These are phyloP conservation scores for Stephania yunnanensis DNA, from an alignment of 164 flowering plant genomes.

Conservation along the genomic window DNA sequence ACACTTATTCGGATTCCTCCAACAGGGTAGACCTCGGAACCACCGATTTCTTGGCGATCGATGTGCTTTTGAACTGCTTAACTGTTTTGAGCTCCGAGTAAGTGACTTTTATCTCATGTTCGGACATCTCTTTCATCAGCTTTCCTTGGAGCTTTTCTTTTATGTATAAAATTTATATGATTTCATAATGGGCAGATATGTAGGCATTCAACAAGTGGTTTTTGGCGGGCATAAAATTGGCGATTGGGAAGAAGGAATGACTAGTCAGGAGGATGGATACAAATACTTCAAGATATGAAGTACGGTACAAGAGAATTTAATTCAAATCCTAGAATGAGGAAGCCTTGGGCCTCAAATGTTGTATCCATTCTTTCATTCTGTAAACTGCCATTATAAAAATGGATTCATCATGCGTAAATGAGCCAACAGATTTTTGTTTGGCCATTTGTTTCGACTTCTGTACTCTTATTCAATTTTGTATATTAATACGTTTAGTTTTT, in stretches of 20 bases:
- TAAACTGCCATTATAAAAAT: too few species aligned
- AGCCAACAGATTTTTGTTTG: too few species aligned
- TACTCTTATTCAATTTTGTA: too few species aligned
- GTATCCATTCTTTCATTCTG: too few species aligned
- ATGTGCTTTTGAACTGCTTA: conserved; percentile 81
- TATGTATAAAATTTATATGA: background rate
- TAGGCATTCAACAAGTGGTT: conserved; percentile 80
- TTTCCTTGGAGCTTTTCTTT: background rate
- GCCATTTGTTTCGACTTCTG: too few species aligned
- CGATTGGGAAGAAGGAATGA: conserved; percentile 98
- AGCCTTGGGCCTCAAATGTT: too few species aligned
- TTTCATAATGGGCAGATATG: conserved; percentile 37
- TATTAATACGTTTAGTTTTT: too few species aligned
- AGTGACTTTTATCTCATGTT: conserved; percentile 14
- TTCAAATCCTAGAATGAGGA: too few species aligned
- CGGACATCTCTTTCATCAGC: background rate
- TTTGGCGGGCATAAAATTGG: conserved; percentile 78
- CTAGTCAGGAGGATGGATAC: conserved; percentile 65
- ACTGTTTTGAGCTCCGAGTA: conserved; percentile 89
- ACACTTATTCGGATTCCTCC: background rate
- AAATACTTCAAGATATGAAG: conserved; percentile 70
- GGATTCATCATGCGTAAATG: too few species aligned
- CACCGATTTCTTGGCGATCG: conserved; percentile 67
- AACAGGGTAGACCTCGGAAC: conserved; percentile 97
- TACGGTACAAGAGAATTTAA: too few species aligned